Percentiles rank a stretch among this genome's conserved stretches.
phyloP scores from a whole-genome alignment of 805 yeast genomes.

The Cyberlindnera nakhonratchasimensis region DNA sequence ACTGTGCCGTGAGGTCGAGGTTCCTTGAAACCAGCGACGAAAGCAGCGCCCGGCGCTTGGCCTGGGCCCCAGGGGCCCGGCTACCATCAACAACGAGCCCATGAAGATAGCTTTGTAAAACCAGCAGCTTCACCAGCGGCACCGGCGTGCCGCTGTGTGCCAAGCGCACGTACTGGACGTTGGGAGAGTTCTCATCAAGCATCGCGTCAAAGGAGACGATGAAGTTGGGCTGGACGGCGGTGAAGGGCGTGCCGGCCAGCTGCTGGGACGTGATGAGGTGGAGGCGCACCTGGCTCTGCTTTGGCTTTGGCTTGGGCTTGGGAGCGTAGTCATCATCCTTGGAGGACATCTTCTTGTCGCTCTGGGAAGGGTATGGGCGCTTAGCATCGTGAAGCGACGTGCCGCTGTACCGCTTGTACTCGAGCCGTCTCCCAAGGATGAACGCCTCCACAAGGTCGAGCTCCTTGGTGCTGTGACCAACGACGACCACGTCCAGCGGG shows the following conservation, averaged over 20 bases:
- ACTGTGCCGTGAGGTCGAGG: constrained; percentile 10
- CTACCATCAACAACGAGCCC: constrained; percentile 12
- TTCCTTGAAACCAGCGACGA: constrained; percentile 23
- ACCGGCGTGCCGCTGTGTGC: constrained; percentile 21
- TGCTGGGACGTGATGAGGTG: constrained; percentile 47
- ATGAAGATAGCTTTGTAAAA: constrained; percentile 45
- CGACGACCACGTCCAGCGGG: constrained; percentile 39
- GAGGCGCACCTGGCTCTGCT: constrained; percentile 27
- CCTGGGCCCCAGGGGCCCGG: neutral
- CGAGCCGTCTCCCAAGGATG: constrained; percentile 62
- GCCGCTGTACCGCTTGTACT: constrained; percentile 66
- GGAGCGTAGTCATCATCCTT: constrained; percentile 23
- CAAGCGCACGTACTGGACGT: constrained; percentile 28
- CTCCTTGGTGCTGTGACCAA: constrained; percentile 63
- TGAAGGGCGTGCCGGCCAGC: constrained; percentile 32
- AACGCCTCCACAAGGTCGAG: constrained; percentile 76
- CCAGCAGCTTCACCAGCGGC: constrained; percentile 46
- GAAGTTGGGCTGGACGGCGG: constrained; percentile 37
- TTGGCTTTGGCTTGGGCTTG: constrained; percentile 14
- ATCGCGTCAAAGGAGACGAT: constrained; percentile 48
- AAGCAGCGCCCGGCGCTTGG: constrained; percentile 25
- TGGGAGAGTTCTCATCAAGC: constrained; percentile 32
- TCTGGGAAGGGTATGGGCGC: neutral
- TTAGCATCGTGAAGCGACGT: constrained; percentile 45
- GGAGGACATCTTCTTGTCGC: neutral